Conservation (phyloP, 208 protist species). For the Herpetomonas muscarum region DNA sequence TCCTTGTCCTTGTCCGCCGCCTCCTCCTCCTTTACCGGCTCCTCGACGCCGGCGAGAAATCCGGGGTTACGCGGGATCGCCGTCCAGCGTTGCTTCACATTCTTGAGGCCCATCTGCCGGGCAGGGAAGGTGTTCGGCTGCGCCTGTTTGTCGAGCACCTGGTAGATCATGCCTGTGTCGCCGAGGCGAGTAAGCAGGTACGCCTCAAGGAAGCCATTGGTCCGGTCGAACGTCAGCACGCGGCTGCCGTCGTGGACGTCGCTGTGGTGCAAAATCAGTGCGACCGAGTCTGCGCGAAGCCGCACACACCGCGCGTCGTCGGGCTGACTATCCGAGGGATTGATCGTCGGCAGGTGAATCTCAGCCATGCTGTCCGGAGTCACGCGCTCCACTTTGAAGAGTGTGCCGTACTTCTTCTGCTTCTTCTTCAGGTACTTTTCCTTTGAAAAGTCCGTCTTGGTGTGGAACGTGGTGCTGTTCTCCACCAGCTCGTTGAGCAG, state of each 20-base stretch:
- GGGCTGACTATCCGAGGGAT: conserved; percentile 52
- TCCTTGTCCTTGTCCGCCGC: background rate
- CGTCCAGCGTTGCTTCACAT: conserved; percentile 80
- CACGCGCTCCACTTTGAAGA: conserved; percentile 82
- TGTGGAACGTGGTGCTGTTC: conserved; percentile 81
- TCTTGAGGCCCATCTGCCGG: conserved; percentile 42
- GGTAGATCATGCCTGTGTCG: conserved; percentile 57
- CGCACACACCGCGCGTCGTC: conserved; percentile 64
- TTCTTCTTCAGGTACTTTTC: conserved; percentile 93
- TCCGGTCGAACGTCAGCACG: conserved; percentile 75
- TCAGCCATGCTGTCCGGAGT: conserved; percentile 73
- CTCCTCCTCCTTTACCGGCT: conserved; percentile 26
- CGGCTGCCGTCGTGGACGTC: conserved; percentile 75
- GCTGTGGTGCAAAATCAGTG: conserved; percentile 83
- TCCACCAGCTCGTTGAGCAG: conserved; percentile 77
- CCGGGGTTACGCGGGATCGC: conserved; percentile 69
- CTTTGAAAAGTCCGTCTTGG: conserved; percentile 88
- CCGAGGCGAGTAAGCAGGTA: conserved; percentile 74
- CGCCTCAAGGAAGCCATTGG: conserved; percentile 75
- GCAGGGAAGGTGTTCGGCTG: conserved; percentile 73
- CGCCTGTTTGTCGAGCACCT: conserved; percentile 69
- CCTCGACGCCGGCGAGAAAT: conserved; percentile 49
- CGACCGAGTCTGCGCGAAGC: conserved; percentile 79
- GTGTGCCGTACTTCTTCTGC: conserved; percentile 80
- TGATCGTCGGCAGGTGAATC: conserved; percentile 75